phyloP scores from a whole-genome alignment of 371 early-diverging fungal species.

The Dichotomocladium elegans region DNA sequence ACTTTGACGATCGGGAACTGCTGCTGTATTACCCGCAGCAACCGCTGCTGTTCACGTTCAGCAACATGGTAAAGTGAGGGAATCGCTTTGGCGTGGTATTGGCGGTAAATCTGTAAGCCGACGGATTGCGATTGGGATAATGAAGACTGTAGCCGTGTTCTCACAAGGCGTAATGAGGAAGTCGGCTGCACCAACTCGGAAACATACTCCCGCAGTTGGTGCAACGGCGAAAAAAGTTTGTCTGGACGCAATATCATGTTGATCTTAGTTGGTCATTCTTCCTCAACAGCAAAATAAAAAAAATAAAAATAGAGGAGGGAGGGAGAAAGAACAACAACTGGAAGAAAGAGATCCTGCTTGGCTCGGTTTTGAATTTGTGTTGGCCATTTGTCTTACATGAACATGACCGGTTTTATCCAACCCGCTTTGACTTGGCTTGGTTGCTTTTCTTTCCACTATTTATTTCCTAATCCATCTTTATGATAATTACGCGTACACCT shows the following conservation, averaged over 20 bases:
- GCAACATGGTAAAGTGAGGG: slow-evolving; percentile 8
- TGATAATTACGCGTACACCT: too few species aligned
- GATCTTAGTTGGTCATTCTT: neutral
- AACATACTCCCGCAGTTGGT: slow-evolving; percentile 20
- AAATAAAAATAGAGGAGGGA: neutral
- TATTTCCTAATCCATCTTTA: too few species aligned
- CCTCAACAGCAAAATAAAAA: neutral
- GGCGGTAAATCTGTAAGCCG: too few species aligned
- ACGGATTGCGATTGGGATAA: neutral
- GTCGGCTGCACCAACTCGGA: slow-evolving; percentile 18
- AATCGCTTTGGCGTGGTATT: slow-evolving; percentile 7
- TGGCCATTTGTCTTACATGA: too few species aligned
- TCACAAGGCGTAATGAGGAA: slow-evolving; percentile 2
- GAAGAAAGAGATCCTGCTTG: too few species aligned
- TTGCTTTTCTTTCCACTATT: too few species aligned
- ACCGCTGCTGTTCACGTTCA: slow-evolving; percentile 8
- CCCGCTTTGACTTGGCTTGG: too few species aligned
- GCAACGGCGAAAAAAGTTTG: slow-evolving; percentile 18
- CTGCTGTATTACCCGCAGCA: slow-evolving; percentile 10
- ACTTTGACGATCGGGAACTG: slow-evolving; percentile 19
- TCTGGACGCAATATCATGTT: slow-evolving; percentile 15
- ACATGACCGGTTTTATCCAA: too few species aligned
- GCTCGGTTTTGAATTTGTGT: too few species aligned
- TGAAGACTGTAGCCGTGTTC: neutral
- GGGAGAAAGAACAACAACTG: neutral